A percentile compares a stretch with the other conserved stretches of the same genome.
phyloP scores from a whole-genome alignment of 2,329 filamentous ascomycete species.

The Verticillium longisporum region DNA sequence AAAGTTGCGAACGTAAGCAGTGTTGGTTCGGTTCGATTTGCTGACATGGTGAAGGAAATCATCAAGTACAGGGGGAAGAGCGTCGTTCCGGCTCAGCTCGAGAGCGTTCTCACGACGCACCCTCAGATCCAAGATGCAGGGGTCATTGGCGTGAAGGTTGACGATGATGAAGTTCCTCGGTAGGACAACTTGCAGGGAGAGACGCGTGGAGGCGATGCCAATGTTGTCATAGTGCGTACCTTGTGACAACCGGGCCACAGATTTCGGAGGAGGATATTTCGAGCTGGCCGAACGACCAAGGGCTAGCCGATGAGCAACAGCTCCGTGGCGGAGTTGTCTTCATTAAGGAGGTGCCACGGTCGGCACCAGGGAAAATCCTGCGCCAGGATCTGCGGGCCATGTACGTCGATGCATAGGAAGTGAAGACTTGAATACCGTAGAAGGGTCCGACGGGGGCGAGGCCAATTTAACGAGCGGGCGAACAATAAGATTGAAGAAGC shows the following conservation, averaged over 20 bases:
- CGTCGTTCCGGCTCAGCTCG: slow-evolving; percentile 61
- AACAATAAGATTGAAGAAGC: background rate
- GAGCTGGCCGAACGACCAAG: slow-evolving; percentile 14
- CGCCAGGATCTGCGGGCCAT: slow-evolving; percentile 28
- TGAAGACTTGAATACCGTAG: background rate
- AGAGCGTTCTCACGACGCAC: slow-evolving; percentile 33
- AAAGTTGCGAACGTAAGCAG: background rate
- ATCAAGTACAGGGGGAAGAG: slow-evolving; percentile 57
- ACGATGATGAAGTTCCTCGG: background rate
- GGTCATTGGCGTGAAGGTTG: slow-evolving; percentile 44
- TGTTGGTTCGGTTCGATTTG: no score
- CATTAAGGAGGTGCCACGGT: slow-evolving; percentile 64
- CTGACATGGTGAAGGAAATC: slow-evolving; percentile 49
- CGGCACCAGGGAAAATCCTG: slow-evolving; percentile 47
- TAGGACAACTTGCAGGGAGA: background rate
- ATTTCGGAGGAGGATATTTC: slow-evolving; percentile 19
- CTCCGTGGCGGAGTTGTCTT: slow-evolving; percentile 66
- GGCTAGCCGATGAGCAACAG: slow-evolving; percentile 52
- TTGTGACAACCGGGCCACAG: slow-evolving; percentile 22
- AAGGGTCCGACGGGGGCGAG: background rate
- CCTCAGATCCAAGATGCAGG: slow-evolving; percentile 47
- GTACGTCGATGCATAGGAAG: slow-evolving; percentile 5
- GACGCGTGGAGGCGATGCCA: background rate
- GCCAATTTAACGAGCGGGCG: background rate
- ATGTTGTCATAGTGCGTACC: slow-evolving; percentile 17